Percentiles rank a stretch among this genome's conserved stretches.
phyloP scores from a whole-genome alignment of 371 early-diverging fungal genomes.

The Lichtheimia hyalospora region DNA sequence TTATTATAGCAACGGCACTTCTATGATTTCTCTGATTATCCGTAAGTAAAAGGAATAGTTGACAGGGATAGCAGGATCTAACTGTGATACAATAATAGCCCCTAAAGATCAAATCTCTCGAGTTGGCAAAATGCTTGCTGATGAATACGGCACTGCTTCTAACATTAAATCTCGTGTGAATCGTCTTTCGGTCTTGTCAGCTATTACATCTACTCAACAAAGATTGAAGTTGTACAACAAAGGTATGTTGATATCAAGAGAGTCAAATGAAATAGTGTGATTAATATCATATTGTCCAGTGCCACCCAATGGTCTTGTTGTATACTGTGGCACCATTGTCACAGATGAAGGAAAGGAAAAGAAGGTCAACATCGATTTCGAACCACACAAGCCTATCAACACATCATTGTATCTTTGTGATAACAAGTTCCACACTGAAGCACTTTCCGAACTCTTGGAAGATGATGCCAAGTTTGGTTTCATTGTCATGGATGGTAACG shows the following conservation, averaged over 20 bases:
- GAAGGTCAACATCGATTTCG: conserved; percentile 96
- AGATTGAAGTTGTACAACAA: conserved; percentile 95
- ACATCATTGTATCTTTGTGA: conserved; percentile 98
- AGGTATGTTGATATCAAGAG: conserved; percentile 31
- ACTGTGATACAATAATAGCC: conserved; percentile 28
- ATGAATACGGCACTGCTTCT: conserved; percentile 99
- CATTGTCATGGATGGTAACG: conserved; percentile 98
- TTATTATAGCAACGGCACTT: conserved; percentile 92
- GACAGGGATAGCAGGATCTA: not conserved
- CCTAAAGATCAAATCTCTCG: conserved; percentile 97
- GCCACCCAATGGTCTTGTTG: conserved; percentile 88
- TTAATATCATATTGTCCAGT: conserved; percentile 35
- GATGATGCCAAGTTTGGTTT: conserved; percentile 96
- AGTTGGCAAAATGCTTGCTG: conserved; percentile 94
- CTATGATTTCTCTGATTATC: conserved; percentile 99
- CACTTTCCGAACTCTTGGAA: conserved; percentile 88
- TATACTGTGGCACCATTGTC: conserved; percentile 93
- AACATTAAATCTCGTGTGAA: conserved; percentile 99
- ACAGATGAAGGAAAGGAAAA: conserved; percentile 98
- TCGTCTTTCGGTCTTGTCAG: conserved; percentile 95
- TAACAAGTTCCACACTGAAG: conserved; percentile 98
- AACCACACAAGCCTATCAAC: conserved; percentile 99
- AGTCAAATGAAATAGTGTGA: too few relatives aligned
- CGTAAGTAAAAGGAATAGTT: conserved; percentile 49
- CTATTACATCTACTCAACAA: conserved; percentile 99